Conservation (phyloP, 2,329 filamentous ascomycete species). For the Apiospora phragmitis region DNA sequence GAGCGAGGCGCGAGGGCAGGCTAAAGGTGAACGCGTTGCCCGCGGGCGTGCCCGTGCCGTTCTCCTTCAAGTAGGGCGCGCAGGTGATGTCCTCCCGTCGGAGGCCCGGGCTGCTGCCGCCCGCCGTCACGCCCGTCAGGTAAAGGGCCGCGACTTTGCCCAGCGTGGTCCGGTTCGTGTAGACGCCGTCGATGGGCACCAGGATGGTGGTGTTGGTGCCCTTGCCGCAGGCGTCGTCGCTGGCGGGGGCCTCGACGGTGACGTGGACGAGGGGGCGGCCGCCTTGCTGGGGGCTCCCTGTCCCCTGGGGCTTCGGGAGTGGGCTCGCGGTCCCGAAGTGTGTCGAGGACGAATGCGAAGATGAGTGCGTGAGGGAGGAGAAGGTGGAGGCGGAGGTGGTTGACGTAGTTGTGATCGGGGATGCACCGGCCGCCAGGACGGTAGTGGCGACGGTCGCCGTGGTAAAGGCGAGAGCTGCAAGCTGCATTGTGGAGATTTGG, state of each 20-base stretch:
- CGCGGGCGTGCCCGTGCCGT: neutral
- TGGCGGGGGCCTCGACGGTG: neutral
- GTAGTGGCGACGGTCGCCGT: neutral
- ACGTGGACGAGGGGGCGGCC: neutral
- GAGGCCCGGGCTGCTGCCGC: neutral
- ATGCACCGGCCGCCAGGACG: neutral
- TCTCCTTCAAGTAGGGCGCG: neutral
- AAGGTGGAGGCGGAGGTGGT: neutral
- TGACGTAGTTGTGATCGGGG: neutral
- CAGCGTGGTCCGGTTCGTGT: neutral
- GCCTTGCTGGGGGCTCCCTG: neutral
- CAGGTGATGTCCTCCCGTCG: neutral
- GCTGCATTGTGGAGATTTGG: neutral
- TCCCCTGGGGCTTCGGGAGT: neutral
- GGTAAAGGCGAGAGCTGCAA: neutral
- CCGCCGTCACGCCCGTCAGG: neutral
- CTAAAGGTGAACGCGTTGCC: neutral
- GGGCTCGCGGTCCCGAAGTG: neutral
- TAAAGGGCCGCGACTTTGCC: neutral
- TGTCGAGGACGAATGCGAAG: neutral
- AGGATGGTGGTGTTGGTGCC: conserved; percentile 21
- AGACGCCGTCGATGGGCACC: neutral
- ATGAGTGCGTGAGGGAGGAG: neutral
- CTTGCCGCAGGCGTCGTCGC: neutral
- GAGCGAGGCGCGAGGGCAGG: neutral